A percentile compares a stretch with the other conserved stretches of the same genome.
phyloP scores from a whole-genome alignment of 495 filamentous ascomycete genomes.

The Peziza echinospora region DNA sequence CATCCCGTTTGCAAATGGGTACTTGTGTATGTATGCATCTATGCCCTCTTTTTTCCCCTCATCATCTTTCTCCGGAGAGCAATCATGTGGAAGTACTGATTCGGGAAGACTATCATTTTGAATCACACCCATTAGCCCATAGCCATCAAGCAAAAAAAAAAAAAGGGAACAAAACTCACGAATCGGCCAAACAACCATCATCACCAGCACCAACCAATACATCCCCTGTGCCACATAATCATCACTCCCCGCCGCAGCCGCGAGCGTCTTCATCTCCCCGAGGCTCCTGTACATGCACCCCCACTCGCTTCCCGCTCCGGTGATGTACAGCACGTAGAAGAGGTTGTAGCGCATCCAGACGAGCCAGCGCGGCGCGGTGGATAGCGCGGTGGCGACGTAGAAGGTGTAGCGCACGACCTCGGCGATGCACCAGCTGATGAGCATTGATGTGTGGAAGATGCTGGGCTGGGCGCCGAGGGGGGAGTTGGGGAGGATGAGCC shows the following conservation, averaged over 20 bases:
- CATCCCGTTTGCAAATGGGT: too few relatives aligned
- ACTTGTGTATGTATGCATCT: not conserved
- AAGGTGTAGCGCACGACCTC: constrained; percentile 79
- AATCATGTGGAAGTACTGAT: constrained; percentile 90
- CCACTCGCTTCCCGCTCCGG: constrained; percentile 74
- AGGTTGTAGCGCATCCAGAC: constrained; percentile 83
- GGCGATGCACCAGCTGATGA: constrained; percentile 63
- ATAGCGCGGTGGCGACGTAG: constrained; percentile 51
- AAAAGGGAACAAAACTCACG: constrained; percentile 34
- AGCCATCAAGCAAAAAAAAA: not conserved
- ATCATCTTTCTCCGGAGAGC: constrained; percentile 59
- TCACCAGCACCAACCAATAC: constrained; percentile 23
- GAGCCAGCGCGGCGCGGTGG: constrained; percentile 35
- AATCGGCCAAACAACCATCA: constrained; percentile 58
- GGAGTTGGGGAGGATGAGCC: constrained; percentile 52
- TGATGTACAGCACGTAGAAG: constrained; percentile 77
- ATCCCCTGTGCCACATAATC: too few relatives aligned
- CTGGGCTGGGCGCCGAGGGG: constrained; percentile 30
- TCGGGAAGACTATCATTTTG: constrained; percentile 55
- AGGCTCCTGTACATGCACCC: constrained; percentile 48
- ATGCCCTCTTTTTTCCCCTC: constrained; percentile 28
- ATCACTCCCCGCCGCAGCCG: constrained; percentile 7
- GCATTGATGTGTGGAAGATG: constrained; percentile 43
- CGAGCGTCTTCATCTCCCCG: constrained; percentile 31
- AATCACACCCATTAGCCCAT: constrained; percentile 3